Base-by-base conservation (phyloP, 768 basidiomycete genomes). In the Lepiota venenata region DNA sequence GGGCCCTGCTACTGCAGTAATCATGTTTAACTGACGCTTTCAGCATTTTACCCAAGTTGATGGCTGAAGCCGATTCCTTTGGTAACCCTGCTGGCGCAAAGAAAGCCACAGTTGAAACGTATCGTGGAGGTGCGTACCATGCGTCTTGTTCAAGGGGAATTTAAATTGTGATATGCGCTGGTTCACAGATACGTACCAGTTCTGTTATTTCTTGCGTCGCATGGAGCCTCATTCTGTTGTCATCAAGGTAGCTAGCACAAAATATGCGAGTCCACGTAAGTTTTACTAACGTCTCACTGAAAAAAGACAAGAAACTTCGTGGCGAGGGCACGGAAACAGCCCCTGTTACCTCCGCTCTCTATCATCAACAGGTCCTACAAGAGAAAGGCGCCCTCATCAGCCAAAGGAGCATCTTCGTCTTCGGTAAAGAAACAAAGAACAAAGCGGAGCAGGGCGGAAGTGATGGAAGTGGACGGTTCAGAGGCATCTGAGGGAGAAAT, bases 171-270 rank as follows among this genome's bases (percentile, higher is more conserved):
- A 49, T 16, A 38, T 37, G 43, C 36, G 18, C 37, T 35, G 29
- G 16, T 22, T 51, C 22, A 25, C 65, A 95, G 93, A 89, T 56
- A 80, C 79, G 0, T 96, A 95, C 63, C 93, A 96, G 60, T 93
- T 92, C 66, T 92, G 88, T 45, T 96, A 92, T 66, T 96, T 94
- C 71, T 75, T 95, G 60, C 82, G 91, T 20, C 85, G 85, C 68
- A 85, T 83, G 2, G 91, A 93, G 48, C 80, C 88, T 9, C 91
- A 95, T 67, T 84, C 89, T 0, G 77, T 94, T 2, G 73, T 93
- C 7, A 72, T 91, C 60, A 96, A 96, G 78, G 93, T 88, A 47
- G n/a, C 29, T 43, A 16, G 18, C 46, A 4, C 16, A 9, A 35
- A 4, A 36, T 29, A 9, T 32, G 32, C 8, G 32, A 32, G 32